A percentile compares a stretch with the other conserved stretches of the same genome.
Evolutionary conservation across 371 early-diverging fungal genomes (phyloP).

Genomic region (Mortierella sp.): DNA sequence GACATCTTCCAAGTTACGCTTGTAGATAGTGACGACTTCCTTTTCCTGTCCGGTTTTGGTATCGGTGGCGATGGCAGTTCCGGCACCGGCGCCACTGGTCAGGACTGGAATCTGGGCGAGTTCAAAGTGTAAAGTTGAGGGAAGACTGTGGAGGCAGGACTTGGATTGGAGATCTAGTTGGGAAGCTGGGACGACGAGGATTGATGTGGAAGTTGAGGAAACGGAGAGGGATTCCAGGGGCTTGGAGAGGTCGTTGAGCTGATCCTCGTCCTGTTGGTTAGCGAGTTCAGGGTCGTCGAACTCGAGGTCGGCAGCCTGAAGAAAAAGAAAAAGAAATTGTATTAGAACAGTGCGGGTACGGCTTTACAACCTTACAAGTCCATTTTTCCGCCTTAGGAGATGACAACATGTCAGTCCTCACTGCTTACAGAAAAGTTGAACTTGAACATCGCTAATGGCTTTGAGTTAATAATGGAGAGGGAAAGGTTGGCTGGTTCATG

Average conservation of each 20-base stretch:
- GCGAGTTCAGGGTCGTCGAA: conserved; percentile 61
- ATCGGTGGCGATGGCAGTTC: conserved; percentile 25
- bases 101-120: conserved; percentile 43
- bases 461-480: too few relatives aligned
- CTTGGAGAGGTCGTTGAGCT: conserved; percentile 55
- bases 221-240: conserved; percentile 49
- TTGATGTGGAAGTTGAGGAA: conserved; percentile 20
- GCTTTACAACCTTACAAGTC: neutral
- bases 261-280: conserved; percentile 58
- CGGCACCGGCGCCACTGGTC: conserved; percentile 24
- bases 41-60: conserved; percentile 29
- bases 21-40: conserved; percentile 58
- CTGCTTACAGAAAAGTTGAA: conserved; percentile 69
- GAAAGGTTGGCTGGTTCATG: too few relatives aligned
- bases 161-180: conserved; percentile 30
- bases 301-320: conserved; percentile 66
- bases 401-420: neutral
- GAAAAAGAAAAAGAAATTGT: neutral
- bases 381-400: neutral
- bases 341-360: neutral
- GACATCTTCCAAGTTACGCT: conserved; percentile 85
- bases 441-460: conserved; percentile 55
- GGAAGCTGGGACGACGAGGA: conserved; percentile 30
- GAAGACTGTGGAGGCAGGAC: conserved; percentile 25
- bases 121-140: conserved; percentile 42